Evolutionary conservation across 768 basidiomycete genomes (phyloP), one percentile per base, ranked within the genome.

Genomic region (Asterophora lycoperdoides): DNA sequence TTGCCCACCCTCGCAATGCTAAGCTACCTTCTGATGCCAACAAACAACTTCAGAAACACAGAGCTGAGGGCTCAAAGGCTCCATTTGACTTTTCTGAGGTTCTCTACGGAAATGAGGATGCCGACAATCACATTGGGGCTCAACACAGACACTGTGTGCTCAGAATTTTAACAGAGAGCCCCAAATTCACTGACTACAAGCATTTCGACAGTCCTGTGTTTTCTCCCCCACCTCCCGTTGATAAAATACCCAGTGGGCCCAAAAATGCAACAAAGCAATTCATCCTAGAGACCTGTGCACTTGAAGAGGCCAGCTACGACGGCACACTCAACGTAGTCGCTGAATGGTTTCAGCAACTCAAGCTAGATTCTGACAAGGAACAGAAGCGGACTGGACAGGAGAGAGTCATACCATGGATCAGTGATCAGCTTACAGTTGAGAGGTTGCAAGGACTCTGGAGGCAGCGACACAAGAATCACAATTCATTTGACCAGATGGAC

Each of bases 231-330:
- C 8, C 46, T 15, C 54, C 68, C 0, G 41, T 67, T 3, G 23
- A 62, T 8, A 45, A 57, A 15, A 61, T 73, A 1, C 65, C 64
- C 1, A 33, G 4, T 32, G 68, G 68, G 0, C 32, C 45, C 3
- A 60, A 65, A 9, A 56, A 64, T 42, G 44, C 57, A 2, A 65
- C 64, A 6, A 46, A 55, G 0, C 70, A 73, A 51, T 71, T 60
- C 46, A 58, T 73, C 2, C 64, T 74, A 1, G 64, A 66, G 0
- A 68, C 68, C 0, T 60, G 63, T 17, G 46, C 65, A 47, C 65
- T 72, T 36, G 54, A 66, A 2, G 71, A 76, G 42, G 68, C 69
- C 2, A 70, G 67, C 41, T 75, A 75, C 34, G 62, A 71, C 15
- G 71, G 23, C 23, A 66, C 8, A 68, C 71, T 53, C 33, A 43